Conservation (phyloP, 1,139 yeast genomes). For the Lodderomyces margitis region DNA sequence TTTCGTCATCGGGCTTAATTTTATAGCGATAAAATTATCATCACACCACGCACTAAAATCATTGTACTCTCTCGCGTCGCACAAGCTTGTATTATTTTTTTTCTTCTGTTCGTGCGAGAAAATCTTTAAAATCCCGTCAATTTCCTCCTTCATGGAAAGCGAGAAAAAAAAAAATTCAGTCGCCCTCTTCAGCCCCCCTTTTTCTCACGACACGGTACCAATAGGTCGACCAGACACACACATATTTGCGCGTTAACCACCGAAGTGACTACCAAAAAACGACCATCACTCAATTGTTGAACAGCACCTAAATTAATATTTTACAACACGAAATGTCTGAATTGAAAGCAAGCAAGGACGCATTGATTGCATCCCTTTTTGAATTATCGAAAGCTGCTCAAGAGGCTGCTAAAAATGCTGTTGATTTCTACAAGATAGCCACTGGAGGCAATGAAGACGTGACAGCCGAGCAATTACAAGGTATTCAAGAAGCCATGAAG, state of each 20-base stretch:
- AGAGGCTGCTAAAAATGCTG: slow-evolving; percentile 66
- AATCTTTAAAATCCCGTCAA: slow-evolving; percentile 1
- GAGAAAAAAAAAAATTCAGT: slow-evolving; percentile 2
- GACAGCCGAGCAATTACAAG: slow-evolving; percentile 33
- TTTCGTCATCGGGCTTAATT: no score
- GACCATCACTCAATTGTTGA: neutral
- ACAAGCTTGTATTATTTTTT: neutral
- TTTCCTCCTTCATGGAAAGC: neutral
- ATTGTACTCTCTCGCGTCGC: neutral
- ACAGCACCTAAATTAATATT: neutral
- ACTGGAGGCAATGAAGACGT: slow-evolving; percentile 25
- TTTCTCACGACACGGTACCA: slow-evolving; percentile 5
- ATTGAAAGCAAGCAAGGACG: slow-evolving; percentile 41
- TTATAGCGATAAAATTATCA: no score
- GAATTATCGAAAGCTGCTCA: slow-evolving; percentile 79
- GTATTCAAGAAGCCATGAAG: slow-evolving; percentile 27
- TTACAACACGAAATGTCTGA: slow-evolving; percentile 27
- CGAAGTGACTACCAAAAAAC: neutral
- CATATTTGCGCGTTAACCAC: neutral
- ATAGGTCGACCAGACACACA: neutral
- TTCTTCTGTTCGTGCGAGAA: neutral
- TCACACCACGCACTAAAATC: neutral
- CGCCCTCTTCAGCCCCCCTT: slow-evolving; percentile 6
- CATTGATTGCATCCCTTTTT: slow-evolving; percentile 73
- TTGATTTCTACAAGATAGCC: slow-evolving; percentile 65